These are phyloP conservation scores for Verticillium alfalfae DNA, from an alignment of 2,329 filamentous ascomycete species.

Conservation along the genomic window DNA sequence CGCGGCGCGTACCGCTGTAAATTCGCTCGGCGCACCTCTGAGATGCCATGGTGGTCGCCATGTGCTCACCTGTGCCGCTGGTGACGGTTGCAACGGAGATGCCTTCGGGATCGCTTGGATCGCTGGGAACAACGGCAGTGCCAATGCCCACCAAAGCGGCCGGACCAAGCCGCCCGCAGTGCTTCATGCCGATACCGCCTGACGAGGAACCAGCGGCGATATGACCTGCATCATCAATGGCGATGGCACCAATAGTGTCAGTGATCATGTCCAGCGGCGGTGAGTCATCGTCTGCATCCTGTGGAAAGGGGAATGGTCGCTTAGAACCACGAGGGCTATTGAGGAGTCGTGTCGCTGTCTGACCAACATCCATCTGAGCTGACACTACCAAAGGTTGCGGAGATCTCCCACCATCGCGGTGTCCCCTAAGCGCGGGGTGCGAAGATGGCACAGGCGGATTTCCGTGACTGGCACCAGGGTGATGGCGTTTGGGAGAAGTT, in stretches of 20 bases:
- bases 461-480: background rate
- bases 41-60: slow-evolving; percentile 91
- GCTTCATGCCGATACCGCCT: slow-evolving; percentile 98
- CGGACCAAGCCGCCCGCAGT: slow-evolving; percentile 83
- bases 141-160: slow-evolving; percentile 90
- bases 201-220: slow-evolving; percentile 96
- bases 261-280: slow-evolving; percentile 54
- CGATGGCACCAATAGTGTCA: slow-evolving; percentile 94
- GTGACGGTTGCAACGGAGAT: slow-evolving; percentile 78
- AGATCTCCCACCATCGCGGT: slow-evolving; percentile 10
- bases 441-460: background rate
- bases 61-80: slow-evolving; percentile 95
- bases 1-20: slow-evolving; percentile 63
- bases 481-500: background rate
- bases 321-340: slow-evolving; percentile 24
- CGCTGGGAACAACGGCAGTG: slow-evolving; percentile 77
- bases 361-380: background rate
- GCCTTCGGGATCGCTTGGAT: slow-evolving; percentile 62
- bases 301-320: slow-evolving; percentile 19
- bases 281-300: slow-evolving; percentile 31
- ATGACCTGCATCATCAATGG: slow-evolving; percentile 76
- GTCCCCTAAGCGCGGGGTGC: slow-evolving; percentile 4
- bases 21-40: slow-evolving; percentile 80
- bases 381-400: background rate
- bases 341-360: background rate